Percentiles rank a stretch among this genome's conserved stretches.
Conservation (phyloP, 2,329 filamentous ascomycete genomes). For the Massarina eburnea region DNA sequence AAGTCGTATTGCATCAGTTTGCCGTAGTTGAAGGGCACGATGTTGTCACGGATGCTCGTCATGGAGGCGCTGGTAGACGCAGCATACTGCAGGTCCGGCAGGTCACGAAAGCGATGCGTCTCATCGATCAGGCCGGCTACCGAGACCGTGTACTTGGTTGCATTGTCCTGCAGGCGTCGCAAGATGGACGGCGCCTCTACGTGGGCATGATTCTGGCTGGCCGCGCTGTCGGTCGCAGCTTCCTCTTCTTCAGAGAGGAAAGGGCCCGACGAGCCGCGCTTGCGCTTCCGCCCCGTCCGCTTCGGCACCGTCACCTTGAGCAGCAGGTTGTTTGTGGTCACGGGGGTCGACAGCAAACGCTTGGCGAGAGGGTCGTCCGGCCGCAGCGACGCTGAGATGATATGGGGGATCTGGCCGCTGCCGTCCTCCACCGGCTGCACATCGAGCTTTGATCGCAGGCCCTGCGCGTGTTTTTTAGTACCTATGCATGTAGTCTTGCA, state of each 20-base stretch:
- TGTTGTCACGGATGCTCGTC: slow-evolving; percentile 67
- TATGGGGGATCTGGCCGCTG: slow-evolving; percentile 47
- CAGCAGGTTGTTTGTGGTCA: slow-evolving; percentile 78
- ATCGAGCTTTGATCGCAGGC: slow-evolving; percentile 30
- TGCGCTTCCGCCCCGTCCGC: slow-evolving; percentile 82
- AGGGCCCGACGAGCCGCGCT: slow-evolving; percentile 71
- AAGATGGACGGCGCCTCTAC: slow-evolving; percentile 50
- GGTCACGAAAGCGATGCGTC: slow-evolving; percentile 81
- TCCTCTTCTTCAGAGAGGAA: slow-evolving; percentile 42
- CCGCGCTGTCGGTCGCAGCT: not conserved
- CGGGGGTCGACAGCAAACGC: slow-evolving; percentile 75
- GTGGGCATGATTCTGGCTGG: slow-evolving; percentile 9
- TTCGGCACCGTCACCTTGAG: slow-evolving; percentile 86
- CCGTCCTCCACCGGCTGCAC: slow-evolving; percentile 19
- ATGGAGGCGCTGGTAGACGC: slow-evolving; percentile 70
- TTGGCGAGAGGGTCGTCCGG: slow-evolving; percentile 78
- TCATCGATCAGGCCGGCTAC: slow-evolving; percentile 72
- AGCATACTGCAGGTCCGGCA: slow-evolving; percentile 86
- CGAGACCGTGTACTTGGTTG: slow-evolving; percentile 66
- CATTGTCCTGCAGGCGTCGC: slow-evolving; percentile 70
- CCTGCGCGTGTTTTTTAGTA: slow-evolving; percentile 17
- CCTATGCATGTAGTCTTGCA: not conserved
- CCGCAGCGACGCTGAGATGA: slow-evolving; percentile 71
- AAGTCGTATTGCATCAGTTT: slow-evolving; percentile 64
- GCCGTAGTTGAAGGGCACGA: slow-evolving; percentile 68